A percentile compares a stretch with the other conserved stretches of the same genome.
phyloP scores from a whole-genome alignment of 2,329 filamentous ascomycete genomes.

The Thielaviopsis musarum region DNA sequence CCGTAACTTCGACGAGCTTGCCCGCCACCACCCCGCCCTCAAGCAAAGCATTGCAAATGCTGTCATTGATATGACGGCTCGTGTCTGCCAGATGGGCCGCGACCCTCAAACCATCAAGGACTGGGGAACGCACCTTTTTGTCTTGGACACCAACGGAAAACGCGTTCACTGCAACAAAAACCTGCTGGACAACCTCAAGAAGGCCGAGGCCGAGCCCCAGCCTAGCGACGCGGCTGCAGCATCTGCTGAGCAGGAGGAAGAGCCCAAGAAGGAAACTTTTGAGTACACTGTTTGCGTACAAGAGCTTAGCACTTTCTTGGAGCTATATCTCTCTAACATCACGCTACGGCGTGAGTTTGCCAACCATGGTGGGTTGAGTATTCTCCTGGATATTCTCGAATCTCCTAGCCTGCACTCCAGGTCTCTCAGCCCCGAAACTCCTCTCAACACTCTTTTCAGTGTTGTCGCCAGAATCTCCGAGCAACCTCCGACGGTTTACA shows the following conservation, averaged over 20 bases:
- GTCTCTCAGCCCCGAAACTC: slow-evolving; percentile 31
- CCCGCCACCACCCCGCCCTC: slow-evolving; percentile 77
- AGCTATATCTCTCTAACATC: slow-evolving; percentile 56
- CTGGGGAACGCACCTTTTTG: slow-evolving; percentile 65
- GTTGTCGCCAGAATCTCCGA: slow-evolving; percentile 42
- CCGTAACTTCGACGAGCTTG: slow-evolving; percentile 79
- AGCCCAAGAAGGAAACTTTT: slow-evolving; percentile 4
- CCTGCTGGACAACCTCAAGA: slow-evolving; percentile 17
- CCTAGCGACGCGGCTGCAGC: background rate
- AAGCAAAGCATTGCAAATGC: slow-evolving; percentile 66
- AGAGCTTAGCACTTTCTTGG: slow-evolving; percentile 53
- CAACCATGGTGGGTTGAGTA: slow-evolving; percentile 62
- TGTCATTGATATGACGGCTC: slow-evolving; percentile 76
- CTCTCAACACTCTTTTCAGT: slow-evolving; percentile 8
- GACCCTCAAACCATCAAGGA: slow-evolving; percentile 50
- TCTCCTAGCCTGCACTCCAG: slow-evolving; percentile 59
- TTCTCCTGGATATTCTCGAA: slow-evolving; percentile 68
- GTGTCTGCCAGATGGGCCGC: slow-evolving; percentile 59
- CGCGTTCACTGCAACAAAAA: slow-evolving; percentile 30
- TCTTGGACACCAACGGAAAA: slow-evolving; percentile 39
- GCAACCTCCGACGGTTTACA: slow-evolving; percentile 58
- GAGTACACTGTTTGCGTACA: slow-evolving; percentile 8
- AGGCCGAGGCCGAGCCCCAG: slow-evolving; percentile 14
- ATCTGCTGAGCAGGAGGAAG: background rate
- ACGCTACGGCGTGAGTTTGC: slow-evolving; percentile 59